These are phyloP conservation scores for Podospora australis DNA, from an alignment of 495 filamentous ascomycete genomes.

Conservation along the genomic window DNA sequence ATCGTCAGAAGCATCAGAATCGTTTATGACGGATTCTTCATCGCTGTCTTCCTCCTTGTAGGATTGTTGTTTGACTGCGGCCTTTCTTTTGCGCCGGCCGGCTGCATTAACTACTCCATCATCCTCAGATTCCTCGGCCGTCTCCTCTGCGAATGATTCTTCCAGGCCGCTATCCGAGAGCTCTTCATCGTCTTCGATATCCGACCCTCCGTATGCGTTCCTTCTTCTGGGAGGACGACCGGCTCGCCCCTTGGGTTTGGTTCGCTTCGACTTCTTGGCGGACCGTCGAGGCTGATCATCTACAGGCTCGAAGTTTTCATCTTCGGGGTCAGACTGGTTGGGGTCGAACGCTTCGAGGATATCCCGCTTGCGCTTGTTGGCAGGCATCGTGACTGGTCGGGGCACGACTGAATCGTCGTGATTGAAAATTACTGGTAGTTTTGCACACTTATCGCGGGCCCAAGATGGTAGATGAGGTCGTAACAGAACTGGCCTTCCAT, in stretches of 20 bases:
- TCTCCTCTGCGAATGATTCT: slow-evolving; percentile 51
- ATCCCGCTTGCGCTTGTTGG: slow-evolving; percentile 59
- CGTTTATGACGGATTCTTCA: slow-evolving; percentile 27
- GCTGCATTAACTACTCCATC: slow-evolving; percentile 59
- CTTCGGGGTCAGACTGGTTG: slow-evolving; percentile 78
- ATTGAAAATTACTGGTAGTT: too few relatives aligned
- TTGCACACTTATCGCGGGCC: too few relatives aligned
- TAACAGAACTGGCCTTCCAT: too few relatives aligned
- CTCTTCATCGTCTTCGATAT: slow-evolving; percentile 61
- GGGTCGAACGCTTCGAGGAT: slow-evolving; percentile 64
- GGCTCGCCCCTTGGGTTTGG: slow-evolving; percentile 24
- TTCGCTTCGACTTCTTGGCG: slow-evolving; percentile 33
- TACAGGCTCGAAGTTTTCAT: slow-evolving; percentile 63
- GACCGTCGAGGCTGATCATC: slow-evolving; percentile 39
- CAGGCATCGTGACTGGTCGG: slow-evolving; percentile 13
- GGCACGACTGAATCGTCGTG: neutral
- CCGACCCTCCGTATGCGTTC: slow-evolving; percentile 51
- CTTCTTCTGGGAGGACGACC: slow-evolving; percentile 40
- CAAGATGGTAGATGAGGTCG: too few relatives aligned
- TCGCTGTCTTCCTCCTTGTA: slow-evolving; percentile 44
- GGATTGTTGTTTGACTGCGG: slow-evolving; percentile 42
- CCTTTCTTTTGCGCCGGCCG: slow-evolving; percentile 62
- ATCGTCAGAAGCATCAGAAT: slow-evolving; percentile 28
- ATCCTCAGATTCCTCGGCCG: slow-evolving; percentile 49
- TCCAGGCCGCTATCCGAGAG: slow-evolving; percentile 50